Evolutionary conservation across 306 rosid genomes (phyloP).

Genomic region (Inga laurina): DNA sequence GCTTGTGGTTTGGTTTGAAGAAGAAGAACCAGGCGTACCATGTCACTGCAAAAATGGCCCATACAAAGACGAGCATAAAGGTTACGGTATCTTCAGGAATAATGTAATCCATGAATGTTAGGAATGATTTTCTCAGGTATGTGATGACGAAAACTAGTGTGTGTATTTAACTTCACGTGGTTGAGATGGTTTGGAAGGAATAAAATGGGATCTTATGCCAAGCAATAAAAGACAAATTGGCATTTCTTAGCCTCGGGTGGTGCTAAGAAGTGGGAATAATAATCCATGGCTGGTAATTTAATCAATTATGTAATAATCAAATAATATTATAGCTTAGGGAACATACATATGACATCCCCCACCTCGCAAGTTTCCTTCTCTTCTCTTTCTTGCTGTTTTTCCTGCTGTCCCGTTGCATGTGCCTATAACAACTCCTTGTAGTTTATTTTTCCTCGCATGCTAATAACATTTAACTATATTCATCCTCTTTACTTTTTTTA

Average conservation of each 20-base stretch:
- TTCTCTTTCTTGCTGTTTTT: no score
- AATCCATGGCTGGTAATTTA: background rate
- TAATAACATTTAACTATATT: no score
- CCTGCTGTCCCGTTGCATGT: no score
- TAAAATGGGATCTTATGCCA: background rate
- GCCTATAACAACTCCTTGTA: no score
- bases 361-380: background rate
- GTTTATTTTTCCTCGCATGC: no score
- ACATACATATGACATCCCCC: background rate
- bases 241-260: background rate
- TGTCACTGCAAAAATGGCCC: slow-evolving; percentile 5
- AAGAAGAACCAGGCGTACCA: slow-evolving; percentile 25
- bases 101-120: background rate
- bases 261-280: background rate
- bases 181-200: background rate
- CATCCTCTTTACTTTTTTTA: no score
- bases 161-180: background rate
- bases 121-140: background rate
- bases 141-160: background rate
- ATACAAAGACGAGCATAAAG: slow-evolving; percentile 4
- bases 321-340: background rate
- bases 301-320: background rate
- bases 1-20: slow-evolving; percentile 17
- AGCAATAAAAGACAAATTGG: background rate
- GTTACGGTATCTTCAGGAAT: background rate